A percentile compares a stretch with the other conserved stretches of the same genome.
These are phyloP conservation scores for Ophiostoma sp. DNA, from an alignment of 2,329 filamentous ascomycete species.

Conservation along the genomic window DNA sequence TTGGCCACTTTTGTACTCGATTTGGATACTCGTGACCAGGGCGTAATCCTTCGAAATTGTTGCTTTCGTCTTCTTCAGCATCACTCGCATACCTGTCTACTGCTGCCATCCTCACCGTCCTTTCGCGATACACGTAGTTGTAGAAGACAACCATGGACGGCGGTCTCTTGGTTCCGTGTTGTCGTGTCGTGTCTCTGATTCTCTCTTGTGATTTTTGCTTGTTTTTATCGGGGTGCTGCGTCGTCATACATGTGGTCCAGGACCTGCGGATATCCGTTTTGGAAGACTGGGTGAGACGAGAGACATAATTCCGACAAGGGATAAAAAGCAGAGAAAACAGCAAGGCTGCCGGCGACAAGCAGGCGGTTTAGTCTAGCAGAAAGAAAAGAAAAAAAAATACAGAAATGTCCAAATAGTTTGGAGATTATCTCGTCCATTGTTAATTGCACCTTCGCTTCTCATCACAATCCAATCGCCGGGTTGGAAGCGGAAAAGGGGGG, in stretches of 20 bases:
- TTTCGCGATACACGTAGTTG: neutral
- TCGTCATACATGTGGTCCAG: neutral
- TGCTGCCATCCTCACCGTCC: neutral
- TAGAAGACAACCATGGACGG: neutral
- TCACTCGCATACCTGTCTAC: too few species aligned
- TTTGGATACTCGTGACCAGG: neutral
- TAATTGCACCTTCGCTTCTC: too few species aligned
- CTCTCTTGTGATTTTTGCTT: neutral
- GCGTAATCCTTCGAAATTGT: neutral
- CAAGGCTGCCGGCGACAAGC: too few species aligned
- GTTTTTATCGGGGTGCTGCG: neutral
- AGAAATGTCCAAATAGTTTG: too few species aligned
- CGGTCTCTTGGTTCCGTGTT: neutral
- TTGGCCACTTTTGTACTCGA: neutral
- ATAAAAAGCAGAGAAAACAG: neutral
- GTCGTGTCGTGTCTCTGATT: constrained; percentile 12
- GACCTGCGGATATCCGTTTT: neutral
- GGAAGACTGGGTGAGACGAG: neutral
- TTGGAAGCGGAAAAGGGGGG: neutral
- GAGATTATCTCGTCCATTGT: too few species aligned
- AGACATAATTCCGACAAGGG: neutral
- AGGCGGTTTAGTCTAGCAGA: too few species aligned
- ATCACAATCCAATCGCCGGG: neutral
- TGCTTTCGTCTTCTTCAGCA: too few species aligned
- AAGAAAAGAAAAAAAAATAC: too few species aligned